A percentile compares a stretch with the other conserved stretches of the same genome.
phyloP scores from a whole-genome alignment of 78 protist species.

The Dictyostelium capitatum region DNA sequence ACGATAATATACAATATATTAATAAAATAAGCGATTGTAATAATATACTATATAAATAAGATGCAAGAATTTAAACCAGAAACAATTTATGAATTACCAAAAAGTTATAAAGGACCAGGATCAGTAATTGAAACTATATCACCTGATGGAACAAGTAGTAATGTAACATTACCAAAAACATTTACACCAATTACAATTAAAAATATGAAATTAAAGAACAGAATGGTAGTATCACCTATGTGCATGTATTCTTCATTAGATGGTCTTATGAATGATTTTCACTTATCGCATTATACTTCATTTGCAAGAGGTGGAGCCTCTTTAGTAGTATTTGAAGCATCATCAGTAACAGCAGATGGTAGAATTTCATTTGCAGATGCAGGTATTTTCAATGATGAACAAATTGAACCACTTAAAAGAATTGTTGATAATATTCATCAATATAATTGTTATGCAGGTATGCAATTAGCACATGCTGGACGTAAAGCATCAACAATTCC shows the following conservation, averaged over 20 bases:
- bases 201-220: slow-evolving; percentile 16
- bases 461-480: slow-evolving; percentile 77
- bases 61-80: background rate
- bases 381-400: slow-evolving; percentile 67
- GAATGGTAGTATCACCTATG: slow-evolving; percentile 63
- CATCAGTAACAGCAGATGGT: slow-evolving; percentile 33
- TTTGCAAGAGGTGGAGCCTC: slow-evolving; percentile 68
- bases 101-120: slow-evolving; percentile 9
- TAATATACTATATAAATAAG: background rate
- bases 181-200: slow-evolving; percentile 4
- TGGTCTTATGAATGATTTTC: slow-evolving; percentile 62
- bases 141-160: background rate
- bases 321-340: slow-evolving; percentile 42
- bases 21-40: background rate
- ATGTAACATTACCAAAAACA: background rate
- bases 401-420: slow-evolving; percentile 50
- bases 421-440: slow-evolving; percentile 39
- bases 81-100: background rate
- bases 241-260: slow-evolving; percentile 23
- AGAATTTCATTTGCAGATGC: slow-evolving; percentile 47
- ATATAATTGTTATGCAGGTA: slow-evolving; percentile 35
- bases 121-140: background rate
- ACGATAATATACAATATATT: too few species aligned
- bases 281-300: slow-evolving; percentile 22
- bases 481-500: slow-evolving; percentile 53